Evolutionary conservation across 2,329 filamentous ascomycete genomes (phyloP).

Genomic region (Calonectria henricotiae): DNA sequence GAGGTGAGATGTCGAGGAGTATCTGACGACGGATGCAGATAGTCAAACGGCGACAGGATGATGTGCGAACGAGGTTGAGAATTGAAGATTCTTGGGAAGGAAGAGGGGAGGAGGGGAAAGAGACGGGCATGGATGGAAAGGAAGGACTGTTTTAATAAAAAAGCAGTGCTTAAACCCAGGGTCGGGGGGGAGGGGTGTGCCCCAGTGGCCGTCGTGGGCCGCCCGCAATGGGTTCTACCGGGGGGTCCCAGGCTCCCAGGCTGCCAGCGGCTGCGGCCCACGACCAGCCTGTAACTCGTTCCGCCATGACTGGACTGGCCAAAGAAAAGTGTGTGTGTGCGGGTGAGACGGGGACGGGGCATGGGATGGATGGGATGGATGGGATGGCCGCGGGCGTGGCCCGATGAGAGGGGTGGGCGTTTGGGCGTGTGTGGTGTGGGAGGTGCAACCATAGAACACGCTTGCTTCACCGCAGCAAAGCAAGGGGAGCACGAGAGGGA

Average conservation of each 20-base stretch:
- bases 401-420: conserved; percentile 15
- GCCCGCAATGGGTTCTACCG: conserved; percentile 29
- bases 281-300: conserved; percentile 44
- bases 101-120: conserved; percentile 52
- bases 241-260: conserved; percentile 30
- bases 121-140: conserved; percentile 51
- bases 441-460: conserved; percentile 30
- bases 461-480: conserved; percentile 22
- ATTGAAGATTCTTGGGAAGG: conserved; percentile 46
- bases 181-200: conserved; percentile 43
- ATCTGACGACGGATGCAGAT: conserved; percentile 38
- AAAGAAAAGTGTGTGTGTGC: conserved; percentile 30
- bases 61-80: conserved; percentile 45
- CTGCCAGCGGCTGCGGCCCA: conserved; percentile 32
- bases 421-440: conserved; percentile 28
- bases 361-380: conserved; percentile 41
- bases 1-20: conserved; percentile 28
- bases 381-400: conserved; percentile 26
- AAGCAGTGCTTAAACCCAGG: conserved; percentile 51
- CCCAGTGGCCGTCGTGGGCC: conserved; percentile 35
- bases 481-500: conserved; percentile 27
- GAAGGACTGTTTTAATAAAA: conserved; percentile 55
- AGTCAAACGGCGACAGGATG: conserved; percentile 37
- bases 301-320: conserved; percentile 29
- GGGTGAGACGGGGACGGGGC: conserved; percentile 43